Conservation (phyloP, 805 yeast genomes). For the Yarrowia divulgata region DNA sequence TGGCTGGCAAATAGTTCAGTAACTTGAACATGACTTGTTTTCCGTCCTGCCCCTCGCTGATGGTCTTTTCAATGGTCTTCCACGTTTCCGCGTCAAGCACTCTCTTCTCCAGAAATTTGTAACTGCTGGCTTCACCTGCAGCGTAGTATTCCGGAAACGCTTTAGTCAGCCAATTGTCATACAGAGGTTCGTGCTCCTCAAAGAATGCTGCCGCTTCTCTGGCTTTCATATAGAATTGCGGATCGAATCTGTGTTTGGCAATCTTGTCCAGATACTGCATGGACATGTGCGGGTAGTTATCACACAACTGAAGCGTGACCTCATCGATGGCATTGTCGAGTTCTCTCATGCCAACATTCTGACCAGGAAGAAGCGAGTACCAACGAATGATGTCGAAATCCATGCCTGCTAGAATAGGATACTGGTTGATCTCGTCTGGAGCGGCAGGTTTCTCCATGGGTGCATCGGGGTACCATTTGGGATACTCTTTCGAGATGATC, state of each 20-base stretch:
- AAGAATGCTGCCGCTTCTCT: constrained; percentile 2
- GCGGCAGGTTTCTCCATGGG: constrained; percentile 9
- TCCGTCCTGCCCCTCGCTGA: neutral
- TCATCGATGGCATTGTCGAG: neutral
- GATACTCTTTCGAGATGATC: neutral
- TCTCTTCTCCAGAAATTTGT: constrained; percentile 1
- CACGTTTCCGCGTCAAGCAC: neutral
- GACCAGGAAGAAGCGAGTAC: neutral
- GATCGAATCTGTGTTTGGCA: constrained; percentile 4
- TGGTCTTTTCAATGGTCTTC: neutral
- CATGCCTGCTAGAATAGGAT: constrained; percentile 7
- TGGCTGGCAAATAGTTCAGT: neutral
- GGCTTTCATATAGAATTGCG: neutral
- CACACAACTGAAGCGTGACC: neutral
- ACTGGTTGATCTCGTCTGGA: constrained; percentile 2
- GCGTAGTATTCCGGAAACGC: constrained; percentile 19
- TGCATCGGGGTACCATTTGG: constrained; percentile 22
- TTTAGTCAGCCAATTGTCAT: neutral
- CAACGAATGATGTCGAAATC: constrained; percentile 1
- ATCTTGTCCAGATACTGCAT: constrained; percentile 13
- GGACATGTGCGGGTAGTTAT: constrained; percentile 6
- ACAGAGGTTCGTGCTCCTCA: neutral
- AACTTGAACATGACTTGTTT: neutral
- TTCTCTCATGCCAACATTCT: neutral
- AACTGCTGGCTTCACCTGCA: neutral